These are phyloP conservation scores for Syzygium grande DNA, from an alignment of 345 rosid genomes.

Conservation along the genomic window DNA sequence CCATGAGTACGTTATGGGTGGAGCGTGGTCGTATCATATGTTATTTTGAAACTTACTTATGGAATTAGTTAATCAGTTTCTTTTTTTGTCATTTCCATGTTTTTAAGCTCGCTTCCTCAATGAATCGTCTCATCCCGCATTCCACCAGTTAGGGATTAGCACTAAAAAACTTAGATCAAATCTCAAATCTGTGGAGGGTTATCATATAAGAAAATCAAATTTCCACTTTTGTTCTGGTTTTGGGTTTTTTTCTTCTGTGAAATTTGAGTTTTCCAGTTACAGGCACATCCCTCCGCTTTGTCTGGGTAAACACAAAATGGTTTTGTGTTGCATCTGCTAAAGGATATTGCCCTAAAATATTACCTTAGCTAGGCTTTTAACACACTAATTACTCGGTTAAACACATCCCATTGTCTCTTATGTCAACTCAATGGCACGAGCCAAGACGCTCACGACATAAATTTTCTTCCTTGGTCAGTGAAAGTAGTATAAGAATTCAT, in stretches of 20 bases:
- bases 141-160: neutral
- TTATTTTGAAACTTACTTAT: neutral
- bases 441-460: neutral
- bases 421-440: neutral
- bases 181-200: neutral
- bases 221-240: neutral
- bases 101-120: neutral
- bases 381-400: neutral
- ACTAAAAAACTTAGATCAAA: neutral
- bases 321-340: neutral
- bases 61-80: neutral
- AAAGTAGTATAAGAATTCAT: neutral
- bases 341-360: neutral
- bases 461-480: neutral
- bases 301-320: neutral
- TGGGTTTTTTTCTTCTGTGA: neutral
- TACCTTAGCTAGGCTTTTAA: neutral
- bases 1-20: neutral
- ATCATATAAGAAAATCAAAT: neutral
- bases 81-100: neutral
- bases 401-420: neutral
- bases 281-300: neutral
- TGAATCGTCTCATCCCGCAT: neutral
- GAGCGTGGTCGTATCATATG: neutral
- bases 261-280: neutral